Evolutionary conservation across 1,284 basidiomycete genomes (phyloP).

Genomic region (Cryptococcus sp.): DNA sequence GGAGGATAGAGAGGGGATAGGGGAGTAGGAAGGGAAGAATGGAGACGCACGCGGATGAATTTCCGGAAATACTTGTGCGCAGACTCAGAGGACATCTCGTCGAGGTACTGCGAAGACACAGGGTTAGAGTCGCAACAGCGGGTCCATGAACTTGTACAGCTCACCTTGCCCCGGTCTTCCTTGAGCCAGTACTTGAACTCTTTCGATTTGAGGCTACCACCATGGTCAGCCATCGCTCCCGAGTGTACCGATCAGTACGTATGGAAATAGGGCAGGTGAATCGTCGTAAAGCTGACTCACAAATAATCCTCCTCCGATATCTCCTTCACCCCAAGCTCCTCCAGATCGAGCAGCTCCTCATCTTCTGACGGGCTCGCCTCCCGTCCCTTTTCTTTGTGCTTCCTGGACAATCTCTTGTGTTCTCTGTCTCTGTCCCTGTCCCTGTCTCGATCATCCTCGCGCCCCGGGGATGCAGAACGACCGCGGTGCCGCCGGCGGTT

Average conservation of each 20-base stretch:
- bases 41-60: constrained; percentile 39
- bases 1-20: background rate
- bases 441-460: background rate
- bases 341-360: constrained; percentile 37
- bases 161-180: constrained; percentile 29
- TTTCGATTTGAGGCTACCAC: constrained; percentile 24
- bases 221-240: background rate
- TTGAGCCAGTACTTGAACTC: constrained; percentile 45
- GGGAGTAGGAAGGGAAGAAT: background rate
- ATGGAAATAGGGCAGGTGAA: background rate
- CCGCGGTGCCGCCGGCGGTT: background rate
- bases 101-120: constrained; percentile 39
- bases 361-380: constrained; percentile 18
- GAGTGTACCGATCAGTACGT: background rate
- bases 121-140: background rate
- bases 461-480: background rate
- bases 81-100: constrained; percentile 39
- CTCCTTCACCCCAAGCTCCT: constrained; percentile 34
- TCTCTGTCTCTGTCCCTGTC: constrained; percentile 8
- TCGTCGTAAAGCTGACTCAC: constrained; percentile 26
- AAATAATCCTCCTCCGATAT: constrained; percentile 48
- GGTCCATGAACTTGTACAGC: constrained; percentile 2
- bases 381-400: constrained; percentile 1
- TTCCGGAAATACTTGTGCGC: constrained; percentile 48
- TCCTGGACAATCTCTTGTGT: constrained; percentile 3